Evolutionary conservation across 805 yeast genomes (phyloP), one percentile per base, ranked within the genome.

Genomic region (Lipomyces lipofer): DNA sequence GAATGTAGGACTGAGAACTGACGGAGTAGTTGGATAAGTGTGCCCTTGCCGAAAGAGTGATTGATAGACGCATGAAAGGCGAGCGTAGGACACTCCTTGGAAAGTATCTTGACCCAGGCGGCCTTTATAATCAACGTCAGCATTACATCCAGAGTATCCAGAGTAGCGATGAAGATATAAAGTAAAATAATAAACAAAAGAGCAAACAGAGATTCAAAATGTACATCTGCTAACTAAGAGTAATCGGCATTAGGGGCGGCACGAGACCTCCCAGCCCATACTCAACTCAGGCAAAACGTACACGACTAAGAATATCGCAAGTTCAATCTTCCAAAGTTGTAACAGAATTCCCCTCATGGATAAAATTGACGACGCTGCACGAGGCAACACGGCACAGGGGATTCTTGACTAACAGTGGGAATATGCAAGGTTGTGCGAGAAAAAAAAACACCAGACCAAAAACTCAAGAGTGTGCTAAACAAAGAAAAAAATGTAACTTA

Each of bases 11-110:
- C 79, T 3, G 97, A 86, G 66, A 91, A 94, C 74, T 92, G 99
- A 71, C 99, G 84, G 64, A 92, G 75, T 56, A 92, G 77, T 73
- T 94, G 97, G 68, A 92, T 92, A 67, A 92, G 77, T 27, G 97
- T 88, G 64, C 99, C 99, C 70, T 92, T 92, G 75, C 99, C 99
- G 69, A 92, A 92, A 0, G 99, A 91, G 72, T 92, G 92, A 60
- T 95, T 92, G 65, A 92, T 92, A 1, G 97, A 90, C 1, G 99
- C 98, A 71, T 92, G 99, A 77, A 94, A 92, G 57, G 99, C 99
- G 64, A 92, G 76, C 1, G 99, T 94, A 47, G 99, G 99, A 69
- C 82, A 88, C 51, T 83, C 86, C 66, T 88, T 91, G 3, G 97
- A 90, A 59, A 92, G 77, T 71, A 86, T 92, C 71, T 92, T 94